phyloP scores from a whole-genome alignment of 805 yeast genomes.

The Starmerella stigmatis region DNA sequence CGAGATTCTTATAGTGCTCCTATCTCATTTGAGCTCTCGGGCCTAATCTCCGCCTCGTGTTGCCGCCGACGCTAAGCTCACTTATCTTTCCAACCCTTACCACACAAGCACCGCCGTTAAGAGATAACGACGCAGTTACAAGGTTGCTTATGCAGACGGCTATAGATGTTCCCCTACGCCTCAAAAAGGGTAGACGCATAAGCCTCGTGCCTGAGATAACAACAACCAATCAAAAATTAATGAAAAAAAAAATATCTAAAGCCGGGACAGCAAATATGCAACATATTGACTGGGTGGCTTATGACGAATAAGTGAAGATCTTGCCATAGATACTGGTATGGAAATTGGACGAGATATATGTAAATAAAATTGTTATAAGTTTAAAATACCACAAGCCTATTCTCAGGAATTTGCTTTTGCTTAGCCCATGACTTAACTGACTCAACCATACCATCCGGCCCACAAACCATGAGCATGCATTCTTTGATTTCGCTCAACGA shows the following conservation, averaged over 20 bases:
- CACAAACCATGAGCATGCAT: constrained; percentile 18
- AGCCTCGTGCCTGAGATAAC: background rate
- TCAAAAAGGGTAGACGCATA: too few species aligned
- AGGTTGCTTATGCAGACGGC: background rate
- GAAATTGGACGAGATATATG: too few species aligned
- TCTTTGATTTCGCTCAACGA: background rate
- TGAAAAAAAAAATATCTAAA: too few species aligned
- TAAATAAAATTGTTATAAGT: too few species aligned
- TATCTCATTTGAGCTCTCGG: background rate
- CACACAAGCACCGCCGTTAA: too few species aligned
- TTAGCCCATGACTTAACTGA: constrained; percentile 12
- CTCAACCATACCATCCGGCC: constrained; percentile 19
- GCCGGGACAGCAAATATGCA: too few species aligned
- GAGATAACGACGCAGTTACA: too few species aligned
- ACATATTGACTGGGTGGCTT: too few species aligned
- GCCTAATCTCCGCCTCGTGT: background rate
- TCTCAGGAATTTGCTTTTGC: background rate
- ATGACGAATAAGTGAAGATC: too few species aligned
- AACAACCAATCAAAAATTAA: too few species aligned
- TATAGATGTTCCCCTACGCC: background rate
- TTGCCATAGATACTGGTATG: too few species aligned
- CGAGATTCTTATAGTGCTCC: background rate
- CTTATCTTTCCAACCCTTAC: background rate
- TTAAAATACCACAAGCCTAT: constrained; percentile 15
- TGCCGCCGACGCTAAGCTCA: too few species aligned